Conservation (phyloP, 371 early-diverging fungal genomes). For the Mycotypha africana region DNA sequence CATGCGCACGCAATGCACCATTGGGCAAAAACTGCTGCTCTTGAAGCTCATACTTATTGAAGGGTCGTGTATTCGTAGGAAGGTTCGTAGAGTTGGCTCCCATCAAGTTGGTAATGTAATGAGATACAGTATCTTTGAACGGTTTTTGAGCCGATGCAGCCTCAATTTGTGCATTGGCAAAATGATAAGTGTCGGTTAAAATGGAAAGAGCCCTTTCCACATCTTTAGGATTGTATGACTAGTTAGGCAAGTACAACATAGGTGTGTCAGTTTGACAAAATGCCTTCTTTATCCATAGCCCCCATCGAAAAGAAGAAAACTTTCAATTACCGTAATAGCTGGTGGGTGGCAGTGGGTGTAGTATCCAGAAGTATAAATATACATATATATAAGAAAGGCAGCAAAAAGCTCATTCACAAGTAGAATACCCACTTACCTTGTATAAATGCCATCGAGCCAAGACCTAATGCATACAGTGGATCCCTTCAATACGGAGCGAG, state of each 20-base stretch:
- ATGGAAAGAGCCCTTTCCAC: constrained; percentile 39
- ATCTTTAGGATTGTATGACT: constrained; percentile 50
- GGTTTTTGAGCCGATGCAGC: constrained; percentile 46
- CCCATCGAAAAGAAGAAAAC: too few relatives aligned
- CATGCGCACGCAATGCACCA: constrained; percentile 55
- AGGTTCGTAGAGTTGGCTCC: constrained; percentile 31
- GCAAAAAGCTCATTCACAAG: too few relatives aligned
- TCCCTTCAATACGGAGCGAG: too few relatives aligned
- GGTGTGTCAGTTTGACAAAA: too few relatives aligned
- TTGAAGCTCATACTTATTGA: constrained; percentile 21
- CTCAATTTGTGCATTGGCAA: constrained; percentile 49
- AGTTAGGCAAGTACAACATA: too few relatives aligned
- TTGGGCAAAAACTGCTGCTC: constrained; percentile 38
- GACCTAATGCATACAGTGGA: constrained; percentile 35
- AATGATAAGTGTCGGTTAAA: constrained; percentile 40
- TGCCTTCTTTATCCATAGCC: too few relatives aligned
- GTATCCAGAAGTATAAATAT: too few relatives aligned
- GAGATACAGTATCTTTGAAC: constrained; percentile 29
- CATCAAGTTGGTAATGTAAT: constrained; percentile 34
- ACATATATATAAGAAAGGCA: too few relatives aligned
- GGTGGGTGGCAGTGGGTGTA: too few relatives aligned
- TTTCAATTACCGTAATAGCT: constrained; percentile 19
- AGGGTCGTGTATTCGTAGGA: constrained; percentile 34
- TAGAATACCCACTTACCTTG: too few relatives aligned
- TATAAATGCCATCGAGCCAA: constrained; percentile 37